Percentiles rank a stretch among this genome's conserved stretches.
Conservation (phyloP, 306 rosid species). For the Herpetospermum pedunculosum region DNA sequence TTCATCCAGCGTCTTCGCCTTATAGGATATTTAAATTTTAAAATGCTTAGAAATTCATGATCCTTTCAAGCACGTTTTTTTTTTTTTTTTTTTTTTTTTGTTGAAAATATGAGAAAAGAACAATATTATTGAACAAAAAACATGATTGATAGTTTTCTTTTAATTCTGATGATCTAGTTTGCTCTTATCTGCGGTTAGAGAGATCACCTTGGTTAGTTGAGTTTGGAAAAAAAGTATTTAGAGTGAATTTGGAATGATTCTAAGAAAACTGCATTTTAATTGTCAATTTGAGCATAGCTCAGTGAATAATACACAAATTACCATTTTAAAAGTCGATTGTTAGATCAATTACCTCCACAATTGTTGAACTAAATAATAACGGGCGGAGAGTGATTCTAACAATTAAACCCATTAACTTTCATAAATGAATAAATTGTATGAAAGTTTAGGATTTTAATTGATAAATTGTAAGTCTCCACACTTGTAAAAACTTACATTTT, state of each 20-base stretch:
- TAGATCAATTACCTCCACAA: no score
- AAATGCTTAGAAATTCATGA: background rate
- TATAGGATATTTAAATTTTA: background rate
- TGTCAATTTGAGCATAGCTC: no score
- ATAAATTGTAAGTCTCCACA: no score
- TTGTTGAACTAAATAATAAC: no score
- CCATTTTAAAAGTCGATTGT: no score
- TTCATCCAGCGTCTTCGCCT: background rate
- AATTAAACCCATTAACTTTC: no score
- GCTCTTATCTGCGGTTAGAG: background rate
- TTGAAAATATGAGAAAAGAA: background rate
- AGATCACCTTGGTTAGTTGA: background rate
- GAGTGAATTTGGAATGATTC: background rate
- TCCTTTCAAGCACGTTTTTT: background rate
- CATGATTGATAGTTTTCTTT: background rate
- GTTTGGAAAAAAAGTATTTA: background rate
- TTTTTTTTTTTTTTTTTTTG: background rate
- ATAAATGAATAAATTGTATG: no score
- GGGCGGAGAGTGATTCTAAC: no score
- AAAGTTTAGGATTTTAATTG: no score
- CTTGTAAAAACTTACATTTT: no score
- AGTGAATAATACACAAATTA: no score
- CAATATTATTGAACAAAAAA: background rate
- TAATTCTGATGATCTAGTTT: background rate
- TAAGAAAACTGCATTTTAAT: background rate